Evolutionary conservation across 805 yeast genomes (phyloP).

Genomic region (Myxozyma lipomycoides): DNA sequence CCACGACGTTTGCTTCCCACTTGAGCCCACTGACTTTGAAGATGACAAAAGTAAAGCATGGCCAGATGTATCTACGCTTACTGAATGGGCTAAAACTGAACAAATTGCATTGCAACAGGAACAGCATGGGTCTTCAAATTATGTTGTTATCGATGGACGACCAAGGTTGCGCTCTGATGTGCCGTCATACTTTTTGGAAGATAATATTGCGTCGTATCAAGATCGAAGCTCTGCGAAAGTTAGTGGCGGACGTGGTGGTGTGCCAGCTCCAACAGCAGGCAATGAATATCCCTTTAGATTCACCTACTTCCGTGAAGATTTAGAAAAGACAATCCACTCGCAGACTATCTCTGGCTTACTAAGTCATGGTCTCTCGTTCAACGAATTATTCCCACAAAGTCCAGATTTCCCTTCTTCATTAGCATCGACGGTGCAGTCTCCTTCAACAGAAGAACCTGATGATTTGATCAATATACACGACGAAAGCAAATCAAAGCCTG

Average conservation of each 20-base stretch:
- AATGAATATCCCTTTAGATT: conserved; percentile 52
- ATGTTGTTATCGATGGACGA: conserved; percentile 54
- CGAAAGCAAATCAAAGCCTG: neutral
- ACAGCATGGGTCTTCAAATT: conserved; percentile 46
- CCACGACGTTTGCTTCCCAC: conserved; percentile 89
- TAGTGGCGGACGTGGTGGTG: conserved; percentile 18
- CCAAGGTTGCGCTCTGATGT: conserved; percentile 53
- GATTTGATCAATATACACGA: conserved; percentile 3
- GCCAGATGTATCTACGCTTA: conserved; percentile 79
- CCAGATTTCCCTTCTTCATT: conserved; percentile 2
- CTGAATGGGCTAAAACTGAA: conserved; percentile 75
- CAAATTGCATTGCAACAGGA: conserved; percentile 40
- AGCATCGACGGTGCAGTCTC: neutral
- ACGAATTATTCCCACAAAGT: conserved; percentile 54
- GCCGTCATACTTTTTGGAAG: conserved; percentile 21
- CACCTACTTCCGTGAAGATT: conserved; percentile 85
- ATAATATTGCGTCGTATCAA: conserved; percentile 17
- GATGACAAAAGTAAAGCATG: conserved; percentile 45
- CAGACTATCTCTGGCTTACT: conserved; percentile 71
- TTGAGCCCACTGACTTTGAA: conserved; percentile 44
- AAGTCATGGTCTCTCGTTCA: conserved; percentile 57
- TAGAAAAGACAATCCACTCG: conserved; percentile 85
- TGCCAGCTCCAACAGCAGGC: conserved; percentile 40
- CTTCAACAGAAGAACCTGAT: conserved; percentile 6
- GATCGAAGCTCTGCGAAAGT: conserved; percentile 6